Evolutionary conservation across 129 eudicot genomes (phyloP).

Genomic region (Artemisia annua): DNA sequence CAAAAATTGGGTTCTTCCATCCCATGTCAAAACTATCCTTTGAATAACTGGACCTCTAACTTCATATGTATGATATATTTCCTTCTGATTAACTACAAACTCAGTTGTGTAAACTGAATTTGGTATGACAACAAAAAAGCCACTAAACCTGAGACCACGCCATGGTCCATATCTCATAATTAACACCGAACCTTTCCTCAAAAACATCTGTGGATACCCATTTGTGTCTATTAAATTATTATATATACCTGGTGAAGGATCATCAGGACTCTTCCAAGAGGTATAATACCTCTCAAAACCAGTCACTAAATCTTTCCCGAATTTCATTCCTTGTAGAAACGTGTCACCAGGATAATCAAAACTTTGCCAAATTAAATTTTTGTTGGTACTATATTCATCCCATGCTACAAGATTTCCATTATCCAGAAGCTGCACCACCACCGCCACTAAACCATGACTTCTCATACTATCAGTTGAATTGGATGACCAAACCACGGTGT

Average conservation of each 20-base stretch:
- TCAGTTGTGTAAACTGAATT: not conserved
- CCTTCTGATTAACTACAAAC: slow-evolving; percentile 21
- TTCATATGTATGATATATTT: slow-evolving; percentile 8
- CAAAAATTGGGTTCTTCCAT: slow-evolving; percentile 2
- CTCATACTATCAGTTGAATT: not conserved
- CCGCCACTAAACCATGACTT: slow-evolving; percentile 5
- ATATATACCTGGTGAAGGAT: too few relatives aligned
- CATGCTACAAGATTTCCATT: too few relatives aligned
- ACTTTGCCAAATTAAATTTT: too few relatives aligned
- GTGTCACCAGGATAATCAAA: too few relatives aligned
- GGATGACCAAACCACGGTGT: slow-evolving; percentile 21
- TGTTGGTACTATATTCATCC: too few relatives aligned
- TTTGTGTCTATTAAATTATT: too few relatives aligned
- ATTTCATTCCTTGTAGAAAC: too few relatives aligned
- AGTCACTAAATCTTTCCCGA: too few relatives aligned
- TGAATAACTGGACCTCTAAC: slow-evolving; percentile 10
- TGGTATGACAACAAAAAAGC: not conserved
- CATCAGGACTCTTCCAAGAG: too few relatives aligned
- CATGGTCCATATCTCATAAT: slow-evolving; percentile 20
- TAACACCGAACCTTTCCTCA: too few relatives aligned
- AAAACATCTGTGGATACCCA: too few relatives aligned
- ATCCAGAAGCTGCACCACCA: not conserved
- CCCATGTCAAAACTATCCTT: slow-evolving; percentile 16
- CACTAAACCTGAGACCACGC: slow-evolving; percentile 23
- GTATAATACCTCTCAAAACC: too few relatives aligned